phyloP scores from a whole-genome alignment of 352 stramenopile species.

The Pythium guiyangense region DNA sequence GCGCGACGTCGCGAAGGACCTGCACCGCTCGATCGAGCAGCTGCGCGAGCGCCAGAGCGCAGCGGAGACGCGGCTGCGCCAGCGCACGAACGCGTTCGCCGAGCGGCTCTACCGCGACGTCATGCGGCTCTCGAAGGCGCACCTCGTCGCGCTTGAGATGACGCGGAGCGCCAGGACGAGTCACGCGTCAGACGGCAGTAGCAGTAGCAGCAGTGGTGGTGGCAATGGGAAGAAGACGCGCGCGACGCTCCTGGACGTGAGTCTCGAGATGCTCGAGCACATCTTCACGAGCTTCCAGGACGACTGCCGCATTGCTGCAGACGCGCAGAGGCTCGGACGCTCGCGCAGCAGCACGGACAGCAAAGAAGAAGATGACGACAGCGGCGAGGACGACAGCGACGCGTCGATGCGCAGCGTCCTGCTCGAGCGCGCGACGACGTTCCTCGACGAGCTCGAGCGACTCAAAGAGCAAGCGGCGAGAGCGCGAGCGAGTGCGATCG shows the following conservation, averaged over 20 bases:
- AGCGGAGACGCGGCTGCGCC: slow-evolving; percentile 15
- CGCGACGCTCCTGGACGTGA: slow-evolving; percentile 25
- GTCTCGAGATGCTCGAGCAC: slow-evolving; percentile 34
- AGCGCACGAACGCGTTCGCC: slow-evolving; percentile 23
- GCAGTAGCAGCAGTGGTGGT: not conserved
- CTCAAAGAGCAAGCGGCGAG: slow-evolving; percentile 39
- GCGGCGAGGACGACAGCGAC: slow-evolving; percentile 15
- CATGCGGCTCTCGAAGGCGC: slow-evolving; percentile 38
- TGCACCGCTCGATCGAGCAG: slow-evolving; percentile 26
- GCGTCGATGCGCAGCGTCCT: slow-evolving; percentile 21
- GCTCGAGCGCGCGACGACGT: slow-evolving; percentile 27
- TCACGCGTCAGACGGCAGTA: not conserved
- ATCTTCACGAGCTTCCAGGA: slow-evolving; percentile 32
- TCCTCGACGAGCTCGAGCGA: slow-evolving; percentile 42
- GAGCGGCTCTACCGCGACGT: slow-evolving; percentile 48
- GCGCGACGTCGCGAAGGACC: slow-evolving; percentile 30
- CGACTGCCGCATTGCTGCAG: slow-evolving; percentile 12
- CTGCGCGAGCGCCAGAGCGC: slow-evolving; percentile 20
- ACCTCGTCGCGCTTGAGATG: slow-evolving; percentile 43
- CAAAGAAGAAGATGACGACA: not conserved
- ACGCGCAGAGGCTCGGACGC: too few relatives aligned
- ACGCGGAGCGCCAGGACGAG: slow-evolving; percentile 15
- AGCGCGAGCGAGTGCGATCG: slow-evolving; percentile 20
- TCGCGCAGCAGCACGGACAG: slow-evolving; percentile 4
- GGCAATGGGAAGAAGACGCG: slow-evolving; percentile 8